Base-by-base conservation (phyloP, 176 grass and related monocot genomes). In the Juncus effusus region DNA sequence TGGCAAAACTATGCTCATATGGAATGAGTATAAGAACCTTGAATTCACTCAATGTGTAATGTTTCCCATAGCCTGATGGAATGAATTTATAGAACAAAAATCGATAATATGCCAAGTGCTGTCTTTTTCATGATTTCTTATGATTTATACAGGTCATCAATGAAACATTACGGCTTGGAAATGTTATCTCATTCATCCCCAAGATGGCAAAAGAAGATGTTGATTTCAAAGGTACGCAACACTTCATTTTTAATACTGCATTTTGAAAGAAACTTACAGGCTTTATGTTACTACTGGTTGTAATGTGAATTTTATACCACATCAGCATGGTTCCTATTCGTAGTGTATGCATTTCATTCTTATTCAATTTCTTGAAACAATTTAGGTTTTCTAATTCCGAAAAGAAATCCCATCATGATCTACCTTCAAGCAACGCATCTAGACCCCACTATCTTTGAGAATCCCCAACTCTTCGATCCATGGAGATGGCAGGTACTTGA, bases 401-500 rank as follows among this genome's bases (percentile, higher is more conserved):
- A 59, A 36, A 64, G 76, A 38, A 70, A 51, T 40, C 37, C 19
- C 4, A 14, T 78, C 42, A 54, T 71, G 11, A 59, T 64, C 3
- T 41, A 70, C 50, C 10, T 70, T 63, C 64, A 54, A 35, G 76
- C 76, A 41, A 38, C 59, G 14, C 64, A 71, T 71, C 51, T 63
- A 10, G 76, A 78, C 61, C 56, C 65, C 6, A 59, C 41, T 8
- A 42, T 68, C 16, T 78, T 62, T 36, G 65, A 71, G 16, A 70
- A 78, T 38, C 57, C 76, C 15, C 40, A 44, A 36, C 53, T 12
- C 16, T 78, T 78, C 56, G 51, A 78, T 78, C 76, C 76, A 36
- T 78, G 76, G 76, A 78, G 76, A 63, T 63, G 76, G 74, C 62
- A 45, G 65, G 76, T 78, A 50, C 40, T 49, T 71, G 38, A 60